Percentiles rank a stretch among this genome's conserved stretches.
These are phyloP conservation scores for Taiozyma sp. DNA, from an alignment of 1,139 yeast species.

Conservation along the genomic window DNA sequence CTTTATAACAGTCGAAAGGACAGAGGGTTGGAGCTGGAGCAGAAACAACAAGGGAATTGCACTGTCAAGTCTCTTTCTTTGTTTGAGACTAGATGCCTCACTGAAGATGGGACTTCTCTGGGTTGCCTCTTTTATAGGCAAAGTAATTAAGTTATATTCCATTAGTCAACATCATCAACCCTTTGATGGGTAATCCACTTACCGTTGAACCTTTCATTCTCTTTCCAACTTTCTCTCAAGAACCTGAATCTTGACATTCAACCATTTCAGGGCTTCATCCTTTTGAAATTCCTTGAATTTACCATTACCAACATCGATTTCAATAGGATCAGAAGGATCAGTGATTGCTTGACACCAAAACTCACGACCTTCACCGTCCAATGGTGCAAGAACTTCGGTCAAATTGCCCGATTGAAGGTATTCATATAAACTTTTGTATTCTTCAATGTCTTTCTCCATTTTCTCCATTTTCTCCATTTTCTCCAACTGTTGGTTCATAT, in stretches of 20 bases:
- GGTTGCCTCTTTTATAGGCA: no score
- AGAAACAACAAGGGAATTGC: no score
- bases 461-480: not conserved
- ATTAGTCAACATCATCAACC: no score
- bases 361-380: slow-evolving; percentile 19
- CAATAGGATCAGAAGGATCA: slow-evolving; percentile 9
- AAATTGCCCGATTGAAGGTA: not conserved
- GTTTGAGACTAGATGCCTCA: no score
- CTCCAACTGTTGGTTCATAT: not conserved
- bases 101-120: no score
- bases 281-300: slow-evolving; percentile 1
- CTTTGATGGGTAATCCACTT: not conserved
- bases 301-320: slow-evolving; percentile 11
- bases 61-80: no score
- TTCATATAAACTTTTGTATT: slow-evolving; percentile 5
- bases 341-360: slow-evolving; percentile 17
- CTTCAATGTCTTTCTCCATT: slow-evolving; percentile 5
- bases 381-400: slow-evolving; percentile 13
- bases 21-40: no score
- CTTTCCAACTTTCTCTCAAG: slow-evolving; percentile 1
- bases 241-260: slow-evolving; percentile 6
- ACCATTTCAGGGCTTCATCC: slow-evolving; percentile 7
- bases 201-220: not conserved
- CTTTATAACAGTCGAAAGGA: no score
- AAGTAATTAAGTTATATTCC: no score